Percentiles rank a stretch among this genome's conserved stretches.
Conservation (phyloP, 164 flowering plant species). For the Nymphaea colorata region DNA sequence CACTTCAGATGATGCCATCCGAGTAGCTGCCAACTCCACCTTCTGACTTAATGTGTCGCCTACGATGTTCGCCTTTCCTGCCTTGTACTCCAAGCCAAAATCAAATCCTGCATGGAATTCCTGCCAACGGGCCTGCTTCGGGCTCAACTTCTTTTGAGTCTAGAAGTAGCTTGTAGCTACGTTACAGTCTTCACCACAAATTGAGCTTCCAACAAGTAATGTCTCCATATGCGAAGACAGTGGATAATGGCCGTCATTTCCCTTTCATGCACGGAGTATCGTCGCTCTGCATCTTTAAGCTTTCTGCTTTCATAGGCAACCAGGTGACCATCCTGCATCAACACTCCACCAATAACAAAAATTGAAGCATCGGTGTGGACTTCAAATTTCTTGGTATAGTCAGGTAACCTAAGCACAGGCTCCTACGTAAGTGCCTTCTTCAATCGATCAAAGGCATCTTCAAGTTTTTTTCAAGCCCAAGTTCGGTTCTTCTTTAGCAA, state of each 20-base stretch:
- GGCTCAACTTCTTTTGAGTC: no score
- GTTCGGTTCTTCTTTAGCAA: no score
- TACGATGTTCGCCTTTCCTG: no score
- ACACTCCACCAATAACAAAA: background rate
- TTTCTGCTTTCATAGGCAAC: background rate
- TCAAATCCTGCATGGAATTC: no score
- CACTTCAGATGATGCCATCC: no score
- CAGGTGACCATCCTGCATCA: background rate
- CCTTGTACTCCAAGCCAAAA: no score
- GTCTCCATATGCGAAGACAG: background rate
- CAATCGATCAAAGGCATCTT: background rate
- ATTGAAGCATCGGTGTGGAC: background rate
- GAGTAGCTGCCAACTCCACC: no score
- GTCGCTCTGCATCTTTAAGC: background rate
- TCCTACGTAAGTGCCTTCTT: background rate
- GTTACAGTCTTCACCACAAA: background rate
- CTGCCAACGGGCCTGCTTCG: no score
- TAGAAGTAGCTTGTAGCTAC: no score
- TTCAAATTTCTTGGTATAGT: background rate
- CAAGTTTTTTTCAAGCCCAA: background rate
- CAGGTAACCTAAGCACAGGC: background rate
- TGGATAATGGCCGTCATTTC: background rate
- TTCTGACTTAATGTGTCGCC: no score
- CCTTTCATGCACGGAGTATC: slow-evolving; percentile 18
- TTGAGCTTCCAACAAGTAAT: background rate